phyloP scores from a whole-genome alignment of 2,329 filamentous ascomycete species.

The Xylariomycetidae sp. region DNA sequence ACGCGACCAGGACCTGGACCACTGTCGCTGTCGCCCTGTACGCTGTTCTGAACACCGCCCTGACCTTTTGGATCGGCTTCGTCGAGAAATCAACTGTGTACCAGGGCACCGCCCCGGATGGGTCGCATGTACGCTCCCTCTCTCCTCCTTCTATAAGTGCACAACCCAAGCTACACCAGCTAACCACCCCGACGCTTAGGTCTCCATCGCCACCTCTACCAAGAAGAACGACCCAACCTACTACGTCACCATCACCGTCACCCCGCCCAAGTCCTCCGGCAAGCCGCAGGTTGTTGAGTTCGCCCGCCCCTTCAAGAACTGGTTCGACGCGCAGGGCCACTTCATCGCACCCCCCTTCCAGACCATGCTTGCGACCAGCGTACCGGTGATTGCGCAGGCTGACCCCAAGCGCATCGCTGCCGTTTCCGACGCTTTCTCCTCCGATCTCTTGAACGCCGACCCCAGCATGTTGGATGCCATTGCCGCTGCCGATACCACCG shows the following conservation, averaged over 20 bases:
- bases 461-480: constrained; percentile 44
- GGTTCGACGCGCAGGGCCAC: constrained; percentile 68
- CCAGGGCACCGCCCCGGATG: constrained; percentile 60
- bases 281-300: constrained; percentile 45
- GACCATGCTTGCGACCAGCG: constrained; percentile 63
- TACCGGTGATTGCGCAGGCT: constrained; percentile 58
- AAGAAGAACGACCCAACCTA: constrained; percentile 82
- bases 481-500: constrained; percentile 19
- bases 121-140: constrained; percentile 29
- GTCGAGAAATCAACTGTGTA: constrained; percentile 82
- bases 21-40: constrained; percentile 74
- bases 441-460: constrained; percentile 32
- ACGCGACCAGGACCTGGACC: constrained; percentile 76
- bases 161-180: too few relatives aligned
- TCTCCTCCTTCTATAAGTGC: neutral
- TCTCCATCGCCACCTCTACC: constrained; percentile 65
- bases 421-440: constrained; percentile 9
- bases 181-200: constrained; percentile 37
- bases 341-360: constrained; percentile 75
- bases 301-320: constrained; percentile 61
- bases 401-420: constrained; percentile 54
- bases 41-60: constrained; percentile 66
- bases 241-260: constrained; percentile 60
- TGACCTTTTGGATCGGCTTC: constrained; percentile 77
- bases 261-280: constrained; percentile 13